phyloP scores from a whole-genome alignment of 257 asterid species.

The Penstemon eatonii region DNA sequence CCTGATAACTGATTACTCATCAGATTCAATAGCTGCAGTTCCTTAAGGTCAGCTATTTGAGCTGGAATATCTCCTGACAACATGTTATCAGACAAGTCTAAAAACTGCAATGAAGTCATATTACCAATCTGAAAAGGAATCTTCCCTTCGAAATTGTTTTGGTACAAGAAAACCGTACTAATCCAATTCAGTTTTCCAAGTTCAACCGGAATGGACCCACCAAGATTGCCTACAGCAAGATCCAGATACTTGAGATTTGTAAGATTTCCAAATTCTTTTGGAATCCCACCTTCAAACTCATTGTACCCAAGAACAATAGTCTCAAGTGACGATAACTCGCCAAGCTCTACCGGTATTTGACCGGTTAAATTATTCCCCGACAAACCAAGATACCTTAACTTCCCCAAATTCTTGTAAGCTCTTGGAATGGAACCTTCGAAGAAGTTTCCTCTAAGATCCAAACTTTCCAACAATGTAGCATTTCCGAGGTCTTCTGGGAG shows the following conservation, averaged over 20 bases:
- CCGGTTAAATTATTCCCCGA: slow-evolving; percentile 70
- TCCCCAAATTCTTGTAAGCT: slow-evolving; percentile 51
- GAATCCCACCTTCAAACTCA: slow-evolving; percentile 58
- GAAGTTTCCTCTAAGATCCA: slow-evolving; percentile 69
- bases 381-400: slow-evolving; percentile 61
- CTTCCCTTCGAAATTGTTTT: slow-evolving; percentile 51
- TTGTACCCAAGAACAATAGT: slow-evolving; percentile 66
- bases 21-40: slow-evolving; percentile 55
- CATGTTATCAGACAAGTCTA: slow-evolving; percentile 67
- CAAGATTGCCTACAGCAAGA: slow-evolving; percentile 56
- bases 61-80: slow-evolving; percentile 56
- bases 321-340: slow-evolving; percentile 54
- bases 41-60: slow-evolving; percentile 45
- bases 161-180: slow-evolving; percentile 54
- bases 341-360: slow-evolving; percentile 53
- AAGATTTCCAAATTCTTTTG: slow-evolving; percentile 57
- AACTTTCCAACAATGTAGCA: slow-evolving; percentile 46
- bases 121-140: slow-evolving; percentile 57
- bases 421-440: slow-evolving; percentile 61
- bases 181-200: slow-evolving; percentile 49
- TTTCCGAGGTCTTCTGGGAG: slow-evolving; percentile 65
- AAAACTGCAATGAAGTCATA: slow-evolving; percentile 40
- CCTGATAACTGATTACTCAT: slow-evolving; percentile 64
- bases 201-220: slow-evolving; percentile 58
- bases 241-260: slow-evolving; percentile 67